These are phyloP conservation scores for Trichoderma oligosporum DNA, from an alignment of 2,329 filamentous ascomycete genomes.

Conservation along the genomic window DNA sequence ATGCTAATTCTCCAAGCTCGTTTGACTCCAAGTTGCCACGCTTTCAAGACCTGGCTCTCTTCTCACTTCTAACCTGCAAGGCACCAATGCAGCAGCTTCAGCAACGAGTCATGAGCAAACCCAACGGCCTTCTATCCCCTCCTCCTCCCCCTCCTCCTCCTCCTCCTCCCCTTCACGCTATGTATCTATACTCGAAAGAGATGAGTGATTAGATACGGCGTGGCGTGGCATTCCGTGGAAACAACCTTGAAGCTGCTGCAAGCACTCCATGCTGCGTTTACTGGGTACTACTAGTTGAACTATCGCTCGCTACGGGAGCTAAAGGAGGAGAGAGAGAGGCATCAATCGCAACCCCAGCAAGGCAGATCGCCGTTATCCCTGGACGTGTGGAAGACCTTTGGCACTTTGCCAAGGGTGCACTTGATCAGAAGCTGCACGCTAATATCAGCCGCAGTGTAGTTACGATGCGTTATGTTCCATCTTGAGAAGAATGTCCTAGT, in stretches of 20 bases:
- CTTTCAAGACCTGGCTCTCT: too few species aligned
- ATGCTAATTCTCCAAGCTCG: too few species aligned
- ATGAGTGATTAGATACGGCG: too few species aligned
- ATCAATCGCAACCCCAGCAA: neutral
- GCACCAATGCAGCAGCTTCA: neutral
- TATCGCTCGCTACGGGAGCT: neutral
- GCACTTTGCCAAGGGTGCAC: slow-evolving; percentile 5
- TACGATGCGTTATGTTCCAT: slow-evolving; percentile 6
- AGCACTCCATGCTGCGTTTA: neutral
- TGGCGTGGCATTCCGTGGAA: too few species aligned
- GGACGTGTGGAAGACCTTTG: slow-evolving; percentile 14
- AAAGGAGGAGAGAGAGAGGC: neutral
- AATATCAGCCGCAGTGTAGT: slow-evolving; percentile 14
- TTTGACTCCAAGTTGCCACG: too few species aligned
- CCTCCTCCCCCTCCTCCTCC: too few species aligned
- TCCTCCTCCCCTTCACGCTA: too few species aligned
- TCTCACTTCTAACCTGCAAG: neutral
- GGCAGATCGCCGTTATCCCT: slow-evolving; percentile 9
- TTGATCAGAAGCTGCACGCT: slow-evolving; percentile 5
- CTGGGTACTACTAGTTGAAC: neutral
- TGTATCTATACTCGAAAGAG: too few species aligned
- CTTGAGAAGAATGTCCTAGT: neutral
- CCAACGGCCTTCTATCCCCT: too few species aligned
- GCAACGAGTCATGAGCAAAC: slow-evolving; percentile 9
- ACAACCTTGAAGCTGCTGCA: too few species aligned